Evolutionary conservation across 2,329 filamentous ascomycete species (phyloP), one percentile per base, ranked within the genome.

Genomic region (Purpureocillium lavendulum): DNA sequence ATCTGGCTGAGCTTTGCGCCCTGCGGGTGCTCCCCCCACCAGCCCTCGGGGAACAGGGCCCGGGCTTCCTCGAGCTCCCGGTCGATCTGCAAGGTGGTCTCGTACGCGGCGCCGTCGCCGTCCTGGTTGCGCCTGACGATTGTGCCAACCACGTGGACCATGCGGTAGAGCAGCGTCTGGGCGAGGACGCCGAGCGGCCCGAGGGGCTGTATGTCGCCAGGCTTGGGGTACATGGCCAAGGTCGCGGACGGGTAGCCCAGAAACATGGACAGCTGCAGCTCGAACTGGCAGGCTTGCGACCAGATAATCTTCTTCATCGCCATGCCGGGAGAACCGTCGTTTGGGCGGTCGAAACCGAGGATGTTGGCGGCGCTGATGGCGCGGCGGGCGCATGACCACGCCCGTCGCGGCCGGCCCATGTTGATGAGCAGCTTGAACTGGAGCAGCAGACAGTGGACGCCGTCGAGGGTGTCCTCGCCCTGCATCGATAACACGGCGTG

Each of bases 341-440:
- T 47, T 4, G 55, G 54, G 9, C 61, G 51, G 43, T 71, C 64
- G 26, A 66, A 61, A 45, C 73, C 70, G 2, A 74, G 66, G 2
- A 78, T 56, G 43, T 77, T 64, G 7, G 66, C 66, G 42, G 70
- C 67, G 48, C 69, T 69, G 30, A 78, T 57, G 4, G 66, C 74
- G 31, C 67, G 64, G 11, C 74, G 66, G 31, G 63, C 62, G 8
- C 64, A 53, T 5, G 74, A 57, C 75, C 75, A 80, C 1, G 70
- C 67, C 45, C 69, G 64, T 29, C 71, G 66, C 10, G 75, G 73
- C 32, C 70, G 67, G 3, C 75, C 75, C 44, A 73, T 67, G 41
- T 75, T 71, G 38, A 73, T 57, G 44, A 73, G 70, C 44, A 71
- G 65, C 48, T 75, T 77, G 11, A 65, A 60, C 31, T 69, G 60